Evolutionary conservation across 805 yeast species (phyloP), one percentile per base, ranked within the genome.

Genomic region (Teunomyces panamensis): DNA sequence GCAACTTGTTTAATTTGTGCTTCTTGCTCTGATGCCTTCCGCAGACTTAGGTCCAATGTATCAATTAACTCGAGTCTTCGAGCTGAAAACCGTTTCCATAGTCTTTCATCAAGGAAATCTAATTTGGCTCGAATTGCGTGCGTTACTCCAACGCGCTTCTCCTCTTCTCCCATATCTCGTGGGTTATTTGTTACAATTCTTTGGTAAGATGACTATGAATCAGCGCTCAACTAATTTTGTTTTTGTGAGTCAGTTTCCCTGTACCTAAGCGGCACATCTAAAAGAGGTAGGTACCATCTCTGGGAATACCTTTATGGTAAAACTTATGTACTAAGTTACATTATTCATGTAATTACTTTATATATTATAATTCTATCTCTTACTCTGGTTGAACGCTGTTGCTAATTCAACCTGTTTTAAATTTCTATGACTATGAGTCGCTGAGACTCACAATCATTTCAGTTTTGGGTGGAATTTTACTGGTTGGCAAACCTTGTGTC

Each of bases 11-110:
- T 74, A 41, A 94, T 90, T 55, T 85, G 85, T 27, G 78, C 81
- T 55, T 92, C 97, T 64, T 92, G 99, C 62, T 94, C 98, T 48
- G 89, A 81, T 7, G 98, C 98, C 71, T 90, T 91, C 53, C 81
- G 80, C 14, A 80, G 68, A 52, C 83, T 78, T 48, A 83, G 68
- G 43, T 80, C 73, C 51, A 85, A 75, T 17, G 86, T 79, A 61
- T 91, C 97, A 36, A 94, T 94, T 46, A 94, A 74, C 66, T 90
- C 96, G 20, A 94, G 73, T 49, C 99, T 73, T 48, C 98, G 75
- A 1, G 95, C 89, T n/a, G 94, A 85, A 63, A 94, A 92, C 56
- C 82, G 78, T 62, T 88, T 89, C 99, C 99, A 94, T 47, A 78
- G 75, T 37, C 81, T 73, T 51, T 89, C 96, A 63, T 94, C 97